Evolutionary conservation across 108 stramenopile genomes (phyloP).

Genomic region (Cylindrotheca closterium): DNA sequence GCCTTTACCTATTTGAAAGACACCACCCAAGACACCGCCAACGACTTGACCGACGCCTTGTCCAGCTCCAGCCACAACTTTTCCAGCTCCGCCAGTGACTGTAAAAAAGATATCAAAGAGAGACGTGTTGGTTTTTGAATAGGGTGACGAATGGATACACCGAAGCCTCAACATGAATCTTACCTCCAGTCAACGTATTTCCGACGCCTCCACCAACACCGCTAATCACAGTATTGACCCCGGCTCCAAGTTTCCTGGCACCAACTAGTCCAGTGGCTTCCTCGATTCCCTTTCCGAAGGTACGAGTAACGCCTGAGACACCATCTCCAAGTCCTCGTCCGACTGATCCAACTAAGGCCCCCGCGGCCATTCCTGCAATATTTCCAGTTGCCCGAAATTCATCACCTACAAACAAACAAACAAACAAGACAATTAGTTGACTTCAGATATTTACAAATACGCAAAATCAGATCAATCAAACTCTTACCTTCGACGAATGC

Average conservation of each 20-base stretch:
- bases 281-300: conserved; percentile 74
- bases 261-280: conserved; percentile 66
- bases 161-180: too few relatives aligned
- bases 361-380: conserved; percentile 71
- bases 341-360: conserved; percentile 56
- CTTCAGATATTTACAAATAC: too few relatives aligned
- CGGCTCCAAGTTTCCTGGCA: conserved; percentile 71
- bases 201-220: conserved; percentile 87
- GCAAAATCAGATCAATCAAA: too few relatives aligned
- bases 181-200: conserved; percentile 68
- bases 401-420: too few relatives aligned
- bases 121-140: too few relatives aligned
- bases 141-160: too few relatives aligned
- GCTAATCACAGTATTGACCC: conserved; percentile 80
- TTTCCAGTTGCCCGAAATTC: conserved; percentile 80
- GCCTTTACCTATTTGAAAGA: too few relatives aligned
- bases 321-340: conserved; percentile 72
- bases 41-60: conserved; percentile 81
- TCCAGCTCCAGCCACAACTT: conserved; percentile 74
- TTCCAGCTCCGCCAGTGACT: conserved; percentile 79
- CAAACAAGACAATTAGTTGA: too few relatives aligned
- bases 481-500: conserved; percentile 82
- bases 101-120: too few relatives aligned
- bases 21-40: conserved; percentile 79
- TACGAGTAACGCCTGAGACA: conserved; percentile 48